Evolutionary conservation across 768 basidiomycete genomes (phyloP).

Genomic region (Russula griseocarnosa): DNA sequence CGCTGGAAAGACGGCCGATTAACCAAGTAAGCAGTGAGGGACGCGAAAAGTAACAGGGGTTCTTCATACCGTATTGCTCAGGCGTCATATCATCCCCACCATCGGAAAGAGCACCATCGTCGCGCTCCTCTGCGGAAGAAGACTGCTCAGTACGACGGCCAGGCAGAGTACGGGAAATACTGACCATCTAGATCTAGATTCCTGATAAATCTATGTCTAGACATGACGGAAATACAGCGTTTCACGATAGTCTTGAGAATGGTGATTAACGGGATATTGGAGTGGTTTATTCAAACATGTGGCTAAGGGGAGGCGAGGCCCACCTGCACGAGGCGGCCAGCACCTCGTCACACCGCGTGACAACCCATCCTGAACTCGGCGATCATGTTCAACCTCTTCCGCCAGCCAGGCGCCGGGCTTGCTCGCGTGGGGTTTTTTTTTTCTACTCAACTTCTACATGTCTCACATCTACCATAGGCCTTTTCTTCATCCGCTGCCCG

Average conservation of each 20-base stretch:
- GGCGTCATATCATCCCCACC: constrained; percentile 77
- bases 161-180: background rate
- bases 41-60: constrained; percentile 31
- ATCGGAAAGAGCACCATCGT: constrained; percentile 75
- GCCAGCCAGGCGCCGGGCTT: constrained; percentile 36
- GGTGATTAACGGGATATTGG: constrained; percentile 24
- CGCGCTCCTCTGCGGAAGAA: constrained; percentile 65
- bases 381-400: constrained; percentile 52
- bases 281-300: constrained; percentile 17
- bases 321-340: background rate
- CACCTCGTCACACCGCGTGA: constrained; percentile 10
- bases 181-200: constrained; percentile 78
- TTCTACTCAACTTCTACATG: no score
- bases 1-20: constrained; percentile 38
- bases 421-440: constrained; percentile 45
- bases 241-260: constrained; percentile 27
- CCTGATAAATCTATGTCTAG: constrained; percentile 84
- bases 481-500: constrained; percentile 60
- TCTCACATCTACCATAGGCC: constrained; percentile 39
- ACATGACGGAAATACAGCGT: constrained; percentile 51
- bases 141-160: constrained; percentile 10
- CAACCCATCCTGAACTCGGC: background rate
- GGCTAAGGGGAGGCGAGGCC: constrained; percentile 16
- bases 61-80: constrained; percentile 72
- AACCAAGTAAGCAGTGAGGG: constrained; percentile 2